These are phyloP conservation scores for Erythrophleum ivorense DNA, from an alignment of 331 rosid species.

Conservation along the genomic window DNA sequence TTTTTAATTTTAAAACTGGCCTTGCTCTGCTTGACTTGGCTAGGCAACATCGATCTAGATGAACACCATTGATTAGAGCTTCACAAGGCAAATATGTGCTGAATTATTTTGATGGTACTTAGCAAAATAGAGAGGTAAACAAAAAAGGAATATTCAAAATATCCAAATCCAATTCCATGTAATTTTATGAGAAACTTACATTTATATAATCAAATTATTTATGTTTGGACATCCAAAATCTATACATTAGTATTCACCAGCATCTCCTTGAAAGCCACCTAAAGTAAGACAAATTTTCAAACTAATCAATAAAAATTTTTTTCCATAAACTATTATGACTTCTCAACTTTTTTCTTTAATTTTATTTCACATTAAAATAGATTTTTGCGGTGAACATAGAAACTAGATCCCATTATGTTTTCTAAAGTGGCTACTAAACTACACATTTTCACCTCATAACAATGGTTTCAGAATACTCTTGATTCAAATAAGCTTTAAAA, in stretches of 20 bases:
- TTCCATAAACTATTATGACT: not conserved
- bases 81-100: no score
- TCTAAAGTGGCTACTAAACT: constrained; percentile 37
- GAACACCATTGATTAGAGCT: no score
- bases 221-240: not conserved
- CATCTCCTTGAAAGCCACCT: not conserved
- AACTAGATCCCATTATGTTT: not conserved
- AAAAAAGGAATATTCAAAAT: no score
- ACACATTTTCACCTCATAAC: constrained; percentile 22
- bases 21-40: no score
- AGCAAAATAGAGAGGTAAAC: no score
- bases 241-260: not conserved
- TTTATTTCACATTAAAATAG: not conserved
- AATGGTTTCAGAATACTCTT: constrained; percentile 30
- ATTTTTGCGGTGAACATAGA: not conserved
- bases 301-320: not conserved
- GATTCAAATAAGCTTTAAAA: constrained; percentile 7
- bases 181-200: no score
- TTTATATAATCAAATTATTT: not conserved
- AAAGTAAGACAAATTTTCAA: not conserved
- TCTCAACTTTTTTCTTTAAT: not conserved
- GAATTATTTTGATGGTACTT: no score
- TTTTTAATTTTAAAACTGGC: no score
- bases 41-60: no score
- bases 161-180: no score